These are phyloP conservation scores for Eutrema heterophyllum DNA, from an alignment of 345 rosid species.

Conservation along the genomic window DNA sequence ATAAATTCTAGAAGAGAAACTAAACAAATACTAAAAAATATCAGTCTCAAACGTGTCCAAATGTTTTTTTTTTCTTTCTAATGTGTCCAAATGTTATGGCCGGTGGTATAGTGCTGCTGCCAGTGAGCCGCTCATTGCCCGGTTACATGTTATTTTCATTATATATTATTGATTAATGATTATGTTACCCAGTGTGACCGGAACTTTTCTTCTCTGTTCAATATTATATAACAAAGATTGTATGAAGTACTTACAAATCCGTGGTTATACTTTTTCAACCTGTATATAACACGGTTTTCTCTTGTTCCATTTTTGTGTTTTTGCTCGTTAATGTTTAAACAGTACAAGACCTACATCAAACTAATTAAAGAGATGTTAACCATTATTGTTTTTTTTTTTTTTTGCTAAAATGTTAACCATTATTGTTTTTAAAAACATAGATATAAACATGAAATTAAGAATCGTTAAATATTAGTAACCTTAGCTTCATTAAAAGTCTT, in stretches of 20 bases:
- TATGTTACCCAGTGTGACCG: not conserved
- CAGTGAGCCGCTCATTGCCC: not conserved
- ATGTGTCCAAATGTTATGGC: conserved; percentile 10
- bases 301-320: not conserved
- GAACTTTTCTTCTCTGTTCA: not conserved
- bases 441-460: not conserved
- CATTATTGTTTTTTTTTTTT: not conserved
- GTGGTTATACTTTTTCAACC: not conserved
- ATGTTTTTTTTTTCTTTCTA: too few species aligned
- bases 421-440: not conserved
- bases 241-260: not conserved
- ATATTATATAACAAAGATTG: not conserved
- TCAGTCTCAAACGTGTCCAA: not conserved
- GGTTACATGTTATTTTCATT: not conserved
- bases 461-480: not conserved
- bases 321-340: not conserved
- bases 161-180: too few species aligned
- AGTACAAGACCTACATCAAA: not conserved
- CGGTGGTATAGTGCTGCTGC: conserved; percentile 13
- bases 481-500: too few species aligned
- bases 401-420: not conserved
- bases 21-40: not conserved
- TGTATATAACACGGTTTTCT: not conserved
- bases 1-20: not conserved
- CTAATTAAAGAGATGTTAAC: not conserved